phyloP scores from a whole-genome alignment of 129 eudicot genomes.

The sunflower (Helianthus annuus) region DNA sequence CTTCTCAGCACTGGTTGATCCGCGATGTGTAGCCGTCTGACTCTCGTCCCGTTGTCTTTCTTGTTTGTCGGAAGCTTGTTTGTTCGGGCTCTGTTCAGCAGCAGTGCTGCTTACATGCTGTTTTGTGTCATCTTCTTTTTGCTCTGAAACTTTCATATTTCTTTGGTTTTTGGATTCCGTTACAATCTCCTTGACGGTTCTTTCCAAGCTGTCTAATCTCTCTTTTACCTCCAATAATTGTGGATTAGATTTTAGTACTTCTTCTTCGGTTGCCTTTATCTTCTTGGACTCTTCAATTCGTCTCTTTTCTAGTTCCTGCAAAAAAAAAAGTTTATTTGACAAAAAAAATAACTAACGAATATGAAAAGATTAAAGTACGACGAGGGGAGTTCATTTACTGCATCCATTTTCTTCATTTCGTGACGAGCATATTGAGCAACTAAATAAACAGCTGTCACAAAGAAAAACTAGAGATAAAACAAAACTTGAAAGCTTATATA shows the following conservation, averaged over 20 bases:
- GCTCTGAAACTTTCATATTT: constrained; percentile 12
- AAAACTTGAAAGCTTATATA: neutral
- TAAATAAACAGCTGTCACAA: constrained; percentile 79
- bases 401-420: constrained; percentile 95
- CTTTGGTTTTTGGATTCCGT: constrained; percentile 52
- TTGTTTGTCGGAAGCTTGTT: constrained; percentile 15
- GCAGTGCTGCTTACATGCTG: constrained; percentile 10
- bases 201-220: constrained; percentile 73
- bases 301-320: constrained; percentile 60
- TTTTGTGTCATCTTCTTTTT: constrained; percentile 13
- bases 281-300: constrained; percentile 59
- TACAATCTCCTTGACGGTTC: constrained; percentile 54
- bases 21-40: constrained; percentile 16
- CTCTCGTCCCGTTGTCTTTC: neutral
- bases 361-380: neutral
- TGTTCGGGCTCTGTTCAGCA: neutral
- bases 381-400: constrained; percentile 45
- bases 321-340: neutral
- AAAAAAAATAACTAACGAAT: neutral
- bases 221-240: constrained; percentile 70
- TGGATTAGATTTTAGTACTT: constrained; percentile 43
- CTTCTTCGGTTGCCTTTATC: constrained; percentile 43
- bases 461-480: constrained; percentile 15
- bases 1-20: constrained; percentile 2
- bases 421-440: constrained; percentile 87